Evolutionary conservation across 306 rosid genomes (phyloP).

Genomic region (Trifolium dubium): DNA sequence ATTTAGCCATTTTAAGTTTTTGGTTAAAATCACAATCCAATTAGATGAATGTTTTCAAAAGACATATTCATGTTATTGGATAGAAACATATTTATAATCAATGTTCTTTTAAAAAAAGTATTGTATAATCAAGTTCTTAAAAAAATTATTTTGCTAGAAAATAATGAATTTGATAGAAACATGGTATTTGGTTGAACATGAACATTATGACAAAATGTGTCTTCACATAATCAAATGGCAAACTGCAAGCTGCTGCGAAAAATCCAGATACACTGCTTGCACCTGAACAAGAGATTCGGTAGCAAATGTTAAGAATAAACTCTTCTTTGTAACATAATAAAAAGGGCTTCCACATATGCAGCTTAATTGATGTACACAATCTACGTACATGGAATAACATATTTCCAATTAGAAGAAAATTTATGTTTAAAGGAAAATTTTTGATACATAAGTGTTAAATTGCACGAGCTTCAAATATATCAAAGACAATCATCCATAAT

Average conservation of each 20-base stretch:
- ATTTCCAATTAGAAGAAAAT: slow-evolving; percentile 11
- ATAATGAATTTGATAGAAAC: no score
- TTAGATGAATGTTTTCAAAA: background rate
- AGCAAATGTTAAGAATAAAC: slow-evolving; percentile 12
- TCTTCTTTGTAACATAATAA: background rate
- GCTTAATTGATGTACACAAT: background rate
- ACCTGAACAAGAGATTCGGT: slow-evolving; percentile 51
- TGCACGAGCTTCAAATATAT: no score
- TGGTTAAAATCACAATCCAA: background rate
- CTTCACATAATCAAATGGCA: slow-evolving; percentile 95
- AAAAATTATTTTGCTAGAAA: no score
- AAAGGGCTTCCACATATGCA: slow-evolving; percentile 5
- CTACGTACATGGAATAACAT: background rate
- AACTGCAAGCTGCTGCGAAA: slow-evolving; percentile 94
- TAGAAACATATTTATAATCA: no score
- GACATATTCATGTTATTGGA: no score
- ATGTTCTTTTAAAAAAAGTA: no score
- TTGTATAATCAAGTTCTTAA: no score
- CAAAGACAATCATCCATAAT: no score
- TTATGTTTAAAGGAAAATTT: background rate
- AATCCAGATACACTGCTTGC: slow-evolving; percentile 96
- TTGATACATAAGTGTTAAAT: slow-evolving; percentile 1
- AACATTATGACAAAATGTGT: no score
- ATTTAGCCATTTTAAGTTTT: background rate
- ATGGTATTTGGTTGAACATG: no score